Percentiles rank a stretch among this genome's conserved stretches.
phyloP scores from a whole-genome alignment of 2,329 filamentous ascomycete species.

The Juglanconis juglandina region DNA sequence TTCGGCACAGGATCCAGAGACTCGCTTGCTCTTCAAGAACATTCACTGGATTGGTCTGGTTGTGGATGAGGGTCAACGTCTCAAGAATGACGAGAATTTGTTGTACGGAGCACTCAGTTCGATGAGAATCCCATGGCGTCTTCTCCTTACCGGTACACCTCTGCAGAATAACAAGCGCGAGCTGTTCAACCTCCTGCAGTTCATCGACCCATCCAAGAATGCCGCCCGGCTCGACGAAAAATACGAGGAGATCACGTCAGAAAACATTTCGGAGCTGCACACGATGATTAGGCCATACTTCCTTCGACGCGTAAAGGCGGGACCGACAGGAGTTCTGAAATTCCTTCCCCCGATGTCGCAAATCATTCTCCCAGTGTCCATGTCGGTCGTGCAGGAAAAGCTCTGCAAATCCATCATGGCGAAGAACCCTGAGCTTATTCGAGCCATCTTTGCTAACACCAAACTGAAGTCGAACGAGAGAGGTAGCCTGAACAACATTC shows the following conservation, averaged over 20 bases:
- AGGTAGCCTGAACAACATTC: constrained; percentile 83
- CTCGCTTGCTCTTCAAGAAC: constrained; percentile 60
- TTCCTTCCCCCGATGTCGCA: constrained; percentile 92
- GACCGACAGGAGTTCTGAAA: constrained; percentile 63
- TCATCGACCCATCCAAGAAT: constrained; percentile 70
- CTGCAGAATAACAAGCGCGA: constrained; percentile 94
- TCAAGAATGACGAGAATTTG: constrained; percentile 87
- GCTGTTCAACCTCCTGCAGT: constrained; percentile 94
- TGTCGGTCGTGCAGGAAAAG: constrained; percentile 90
- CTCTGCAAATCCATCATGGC: constrained; percentile 90
- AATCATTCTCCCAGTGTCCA: constrained; percentile 92
- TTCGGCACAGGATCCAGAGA: constrained; percentile 71
- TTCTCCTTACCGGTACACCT: constrained; percentile 87
- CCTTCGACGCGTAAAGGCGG: constrained; percentile 75
- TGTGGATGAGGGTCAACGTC: constrained; percentile 89
- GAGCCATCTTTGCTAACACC: constrained; percentile 72
- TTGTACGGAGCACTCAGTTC: constrained; percentile 72
- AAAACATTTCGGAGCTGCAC: constrained; percentile 79
- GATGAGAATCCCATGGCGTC: constrained; percentile 76
- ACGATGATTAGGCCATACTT: constrained; percentile 74
- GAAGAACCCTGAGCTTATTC: constrained; percentile 85
- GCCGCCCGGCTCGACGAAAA: constrained; percentile 71
- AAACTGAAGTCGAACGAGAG: constrained; percentile 68
- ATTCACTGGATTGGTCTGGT: constrained; percentile 85
- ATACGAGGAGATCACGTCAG: constrained; percentile 74